Percentiles rank a stretch among this genome's conserved stretches.
Conservation (phyloP, 805 yeast genomes). For the Nakazawaea ernobii region DNA sequence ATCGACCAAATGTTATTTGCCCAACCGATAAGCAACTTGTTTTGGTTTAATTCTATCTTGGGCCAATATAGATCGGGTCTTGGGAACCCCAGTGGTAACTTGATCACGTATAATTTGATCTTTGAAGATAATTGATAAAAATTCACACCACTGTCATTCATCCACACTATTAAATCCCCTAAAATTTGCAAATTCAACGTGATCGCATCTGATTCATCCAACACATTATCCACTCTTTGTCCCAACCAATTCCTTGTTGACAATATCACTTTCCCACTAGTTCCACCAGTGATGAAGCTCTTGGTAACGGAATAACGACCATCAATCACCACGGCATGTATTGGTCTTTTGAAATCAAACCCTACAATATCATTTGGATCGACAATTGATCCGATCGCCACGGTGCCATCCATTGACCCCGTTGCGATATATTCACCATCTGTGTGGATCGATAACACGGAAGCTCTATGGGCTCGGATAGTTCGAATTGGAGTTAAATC, state of each 20-base stretch:
- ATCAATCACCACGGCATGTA: constrained; percentile 81
- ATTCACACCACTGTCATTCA: constrained; percentile 75
- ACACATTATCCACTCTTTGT: constrained; percentile 58
- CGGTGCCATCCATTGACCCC: constrained; percentile 92
- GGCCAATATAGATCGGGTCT: constrained; percentile 86
- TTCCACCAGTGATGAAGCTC: constrained; percentile 83
- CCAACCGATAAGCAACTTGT: constrained; percentile 78
- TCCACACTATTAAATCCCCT: constrained; percentile 71
- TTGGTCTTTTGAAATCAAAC: constrained; percentile 80
- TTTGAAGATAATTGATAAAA: constrained; percentile 54
- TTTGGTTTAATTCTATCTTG: constrained; percentile 60
- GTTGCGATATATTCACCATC: constrained; percentile 78
- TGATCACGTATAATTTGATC: constrained; percentile 42
- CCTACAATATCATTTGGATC: constrained; percentile 64
- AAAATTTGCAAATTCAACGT: constrained; percentile 61
- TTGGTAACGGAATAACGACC: constrained; percentile 56
- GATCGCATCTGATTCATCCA: constrained; percentile 63
- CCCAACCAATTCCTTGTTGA: constrained; percentile 88
- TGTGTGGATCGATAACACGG: constrained; percentile 65
- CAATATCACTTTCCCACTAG: constrained; percentile 72
- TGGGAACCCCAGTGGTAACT: constrained; percentile 49
- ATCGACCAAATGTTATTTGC: constrained; percentile 70
- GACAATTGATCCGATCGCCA: constrained; percentile 66
- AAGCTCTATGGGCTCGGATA: constrained; percentile 79
- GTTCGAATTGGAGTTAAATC: constrained; percentile 62